Conservation (phyloP, 2,329 filamentous ascomycete species). For the Trichoderma polysporum region DNA sequence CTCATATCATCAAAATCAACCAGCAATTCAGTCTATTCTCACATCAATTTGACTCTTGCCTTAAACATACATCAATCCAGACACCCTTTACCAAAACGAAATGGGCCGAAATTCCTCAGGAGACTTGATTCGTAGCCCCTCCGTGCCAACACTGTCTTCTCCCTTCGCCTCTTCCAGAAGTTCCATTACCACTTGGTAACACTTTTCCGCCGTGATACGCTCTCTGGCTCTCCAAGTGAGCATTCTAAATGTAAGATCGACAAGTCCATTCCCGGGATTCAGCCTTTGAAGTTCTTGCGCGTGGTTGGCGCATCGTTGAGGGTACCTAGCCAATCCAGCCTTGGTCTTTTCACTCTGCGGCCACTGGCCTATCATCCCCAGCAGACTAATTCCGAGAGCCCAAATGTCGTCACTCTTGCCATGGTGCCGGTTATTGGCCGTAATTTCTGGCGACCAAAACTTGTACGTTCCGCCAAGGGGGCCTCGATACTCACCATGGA, state of each 20-base stretch:
- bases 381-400: constrained; percentile 35
- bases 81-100: constrained; percentile 31
- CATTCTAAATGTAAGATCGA: constrained; percentile 27
- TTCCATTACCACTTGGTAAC: constrained; percentile 21
- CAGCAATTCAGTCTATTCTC: background rate
- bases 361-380: constrained; percentile 34
- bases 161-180: constrained; percentile 16
- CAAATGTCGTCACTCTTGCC: constrained; percentile 36
- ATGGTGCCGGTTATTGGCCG: constrained; percentile 21
- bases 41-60: background rate
- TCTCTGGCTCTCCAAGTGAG: constrained; percentile 24
- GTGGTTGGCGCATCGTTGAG: constrained; percentile 28
- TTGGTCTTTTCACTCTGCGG: constrained; percentile 25
- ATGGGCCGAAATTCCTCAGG: constrained; percentile 30
- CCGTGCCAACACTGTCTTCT: background rate
- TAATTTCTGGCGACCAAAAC: constrained; percentile 35
- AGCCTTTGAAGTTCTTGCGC: constrained; percentile 25
- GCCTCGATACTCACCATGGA: constrained; percentile 5
- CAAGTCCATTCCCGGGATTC: constrained; percentile 30
- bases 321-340: constrained; percentile 27
- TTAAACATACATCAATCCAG: background rate
- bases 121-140: constrained; percentile 24
- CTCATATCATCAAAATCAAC: background rate
- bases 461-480: constrained; percentile 29
- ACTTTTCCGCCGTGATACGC: constrained; percentile 27